A percentile compares a stretch with the other conserved stretches of the same genome.
phyloP scores from a whole-genome alignment of 1,139 yeast species.

The Petasospora fabianii region DNA sequence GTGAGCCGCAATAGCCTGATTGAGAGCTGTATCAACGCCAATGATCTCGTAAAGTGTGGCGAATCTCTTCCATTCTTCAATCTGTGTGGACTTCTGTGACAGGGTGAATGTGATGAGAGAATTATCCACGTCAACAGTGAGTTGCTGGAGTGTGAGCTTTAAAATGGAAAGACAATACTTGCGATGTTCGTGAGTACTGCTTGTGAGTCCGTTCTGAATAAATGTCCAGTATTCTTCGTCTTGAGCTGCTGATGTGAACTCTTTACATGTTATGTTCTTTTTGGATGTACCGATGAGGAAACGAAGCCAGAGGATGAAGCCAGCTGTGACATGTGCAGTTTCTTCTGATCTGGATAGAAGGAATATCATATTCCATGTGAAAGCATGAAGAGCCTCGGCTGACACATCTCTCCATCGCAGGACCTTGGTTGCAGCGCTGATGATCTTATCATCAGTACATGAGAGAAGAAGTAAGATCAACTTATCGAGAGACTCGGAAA shows the following conservation, averaged over 20 bases:
- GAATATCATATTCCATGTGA: slow-evolving; percentile 47
- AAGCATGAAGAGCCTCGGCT: slow-evolving; percentile 28
- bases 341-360: slow-evolving; percentile 29
- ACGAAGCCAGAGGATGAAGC: slow-evolving; percentile 55
- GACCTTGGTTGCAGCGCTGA: slow-evolving; percentile 35
- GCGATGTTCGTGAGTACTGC: slow-evolving; percentile 62
- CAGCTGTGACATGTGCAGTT: slow-evolving; percentile 39
- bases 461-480: slow-evolving; percentile 14
- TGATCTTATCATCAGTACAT: slow-evolving; percentile 25
- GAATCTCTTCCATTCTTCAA: slow-evolving; percentile 67
- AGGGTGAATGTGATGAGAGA: slow-evolving; percentile 48
- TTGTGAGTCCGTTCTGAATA: slow-evolving; percentile 55
- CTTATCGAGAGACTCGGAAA: slow-evolving; percentile 13
- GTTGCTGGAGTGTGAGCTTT: slow-evolving; percentile 52
- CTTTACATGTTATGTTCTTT: slow-evolving; percentile 9
- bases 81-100: slow-evolving; percentile 29
- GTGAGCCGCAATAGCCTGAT: slow-evolving; percentile 80
- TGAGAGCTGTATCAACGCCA: slow-evolving; percentile 81
- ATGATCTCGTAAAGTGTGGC: slow-evolving; percentile 74
- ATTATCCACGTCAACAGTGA: slow-evolving; percentile 39
- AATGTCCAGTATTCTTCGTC: slow-evolving; percentile 52
- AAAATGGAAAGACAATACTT: slow-evolving; percentile 70
- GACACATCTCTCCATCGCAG: slow-evolving; percentile 47
- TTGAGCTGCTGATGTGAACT: slow-evolving; percentile 36
- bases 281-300: slow-evolving; percentile 33